Conservation (phyloP, 1,139 yeast genomes). For the Yamadazyma buinensis region DNA sequence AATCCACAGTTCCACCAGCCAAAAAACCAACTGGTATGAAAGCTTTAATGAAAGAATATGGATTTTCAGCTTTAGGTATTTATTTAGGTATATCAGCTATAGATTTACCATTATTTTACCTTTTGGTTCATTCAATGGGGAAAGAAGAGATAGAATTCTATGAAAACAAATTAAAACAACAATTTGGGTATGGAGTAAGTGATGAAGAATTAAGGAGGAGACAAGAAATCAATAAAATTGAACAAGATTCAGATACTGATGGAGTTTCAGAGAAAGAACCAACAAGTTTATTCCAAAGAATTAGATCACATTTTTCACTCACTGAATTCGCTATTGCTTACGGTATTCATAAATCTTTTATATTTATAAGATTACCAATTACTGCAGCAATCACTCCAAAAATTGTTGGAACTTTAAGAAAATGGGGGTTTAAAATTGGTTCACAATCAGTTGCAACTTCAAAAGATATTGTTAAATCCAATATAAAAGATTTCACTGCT, state of each 20-base stretch:
- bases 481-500: constrained; percentile 33
- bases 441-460: constrained; percentile 37
- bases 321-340: constrained; percentile 85
- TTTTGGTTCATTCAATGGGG: constrained; percentile 82
- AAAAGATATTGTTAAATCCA: constrained; percentile 29
- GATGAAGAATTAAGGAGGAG: constrained; percentile 35
- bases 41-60: constrained; percentile 78
- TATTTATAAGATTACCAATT: constrained; percentile 77
- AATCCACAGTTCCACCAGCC: constrained; percentile 15
- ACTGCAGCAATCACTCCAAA: constrained; percentile 92
- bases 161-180: constrained; percentile 58
- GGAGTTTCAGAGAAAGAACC: constrained; percentile 7
- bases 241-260: constrained; percentile 18
- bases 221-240: constrained; percentile 30
- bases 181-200: constrained; percentile 52
- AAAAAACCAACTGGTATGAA: constrained; percentile 52
- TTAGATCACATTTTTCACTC: constrained; percentile 48
- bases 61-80: constrained; percentile 86
- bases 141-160: constrained; percentile 69
- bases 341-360: constrained; percentile 84
- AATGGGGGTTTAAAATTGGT: constrained; percentile 82
- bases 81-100: constrained; percentile 66
- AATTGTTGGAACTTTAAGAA: constrained; percentile 59
- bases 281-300: constrained; percentile 7
- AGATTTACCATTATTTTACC: constrained; percentile 81